Base-by-base conservation (phyloP, 495 filamentous ascomycete species). In the Neurospora sp. region DNA sequence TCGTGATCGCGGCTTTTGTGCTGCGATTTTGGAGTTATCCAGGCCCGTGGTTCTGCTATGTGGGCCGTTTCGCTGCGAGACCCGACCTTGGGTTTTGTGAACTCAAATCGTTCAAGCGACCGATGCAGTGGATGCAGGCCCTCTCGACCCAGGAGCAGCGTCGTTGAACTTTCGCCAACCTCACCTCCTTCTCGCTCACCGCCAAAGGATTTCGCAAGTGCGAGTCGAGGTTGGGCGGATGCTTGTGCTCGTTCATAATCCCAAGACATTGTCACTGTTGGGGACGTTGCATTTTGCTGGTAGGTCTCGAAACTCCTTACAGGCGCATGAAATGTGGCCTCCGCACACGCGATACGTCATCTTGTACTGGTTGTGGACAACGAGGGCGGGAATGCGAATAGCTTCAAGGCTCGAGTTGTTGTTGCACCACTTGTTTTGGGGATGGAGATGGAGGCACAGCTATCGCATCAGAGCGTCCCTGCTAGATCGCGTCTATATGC, bases 71-170 rank as follows among this genome's bases (percentile, higher is more conserved):
- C 72, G 45, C 39, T 71, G 68, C 75, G 69, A 75, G 71, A 74
- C 31, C 69, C 69, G 71, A 74, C 31, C 69, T 70, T 73, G 71
- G 72, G 71, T 69, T 65, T 53, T 70, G 75, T 45, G 73, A 61
- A 72, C 72, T 71, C 37, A 70, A 70, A 68, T 39, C 69, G 75
- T 73, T 76, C 76, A 75, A 79, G 74, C 75, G 75, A 75, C 76
- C 70, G 74, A 69, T 74, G 53, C 27, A 37, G 53, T 65, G 47
- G 68, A 61, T 72, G 77, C 72, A 76, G 69, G 70, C 7, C 38
- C n/a, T 53, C 69, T 20, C 42, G 47, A 59, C 53, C 27, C 14
- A 65, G 53, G 27, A 65, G 53, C 53, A 65, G 53, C 27, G 27
- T 37, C 53, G 47, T 59, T 59, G 27, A 37, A 14, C 27, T 65